Evolutionary conservation across 1,139 yeast genomes (phyloP), one percentile per base, ranked within the genome.

Genomic region (Candida dubliniensis): DNA sequence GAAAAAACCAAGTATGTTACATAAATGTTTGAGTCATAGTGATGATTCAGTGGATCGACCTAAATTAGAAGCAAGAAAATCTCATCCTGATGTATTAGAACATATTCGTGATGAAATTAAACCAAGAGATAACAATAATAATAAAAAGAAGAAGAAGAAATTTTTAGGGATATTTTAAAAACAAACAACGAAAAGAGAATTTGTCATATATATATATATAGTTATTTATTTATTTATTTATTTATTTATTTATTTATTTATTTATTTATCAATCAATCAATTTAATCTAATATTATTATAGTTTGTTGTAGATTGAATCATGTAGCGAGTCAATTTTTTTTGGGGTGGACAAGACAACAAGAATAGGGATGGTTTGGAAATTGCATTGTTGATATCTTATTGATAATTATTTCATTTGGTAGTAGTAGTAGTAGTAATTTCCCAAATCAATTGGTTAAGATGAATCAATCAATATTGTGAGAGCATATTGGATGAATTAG

Each of bases 151-250:
- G 37, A 53, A 58, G 46, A 56, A 52, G 47, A 61, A 59, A 57
- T 69, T 73, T 52, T 70, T 74, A 73, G 66, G 62, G 46, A 49
- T 71, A n/a, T 71, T 71, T 47, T 53, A 51, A 30, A 55, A 52
- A 25, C 9, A 10, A 25, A 48, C n/a, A n/a, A n/a, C n/a, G n/a
- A n/a, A n/a, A n/a, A n/a, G n/a, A n/a, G n/a, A n/a, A n/a, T n/a
- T n/a, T 18, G 5, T 18, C 5, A 3, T 18, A 18, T 18, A 18
- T 5, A 18, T 4, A 42, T 8, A 15, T 27, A n/a, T 36, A 11
- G 13, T 12, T 32, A 9, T n/a, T 10, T 11, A 11, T 18, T 33
- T 8, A 18, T 32, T 14, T 12, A 15, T 14, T 32, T 15, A 32
- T 18, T 33, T 24, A 33, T 8, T 18, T 15, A 33, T 8, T 33